Evolutionary conservation across 2,329 filamentous ascomycete species (phyloP).

Genomic region (Alternaria brassicicola): DNA sequence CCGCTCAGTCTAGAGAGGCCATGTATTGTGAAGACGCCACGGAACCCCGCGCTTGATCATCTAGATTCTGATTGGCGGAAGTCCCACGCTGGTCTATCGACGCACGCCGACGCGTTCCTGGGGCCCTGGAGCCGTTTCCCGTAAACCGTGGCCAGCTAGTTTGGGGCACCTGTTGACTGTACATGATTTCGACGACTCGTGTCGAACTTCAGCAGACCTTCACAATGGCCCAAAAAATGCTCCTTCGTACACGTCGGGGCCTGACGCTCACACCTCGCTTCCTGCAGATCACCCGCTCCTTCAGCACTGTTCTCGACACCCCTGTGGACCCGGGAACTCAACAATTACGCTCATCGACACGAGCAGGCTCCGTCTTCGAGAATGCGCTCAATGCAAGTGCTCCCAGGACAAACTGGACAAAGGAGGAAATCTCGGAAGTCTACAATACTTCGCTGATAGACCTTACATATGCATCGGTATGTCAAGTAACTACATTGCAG

Average conservation of each 20-base stretch:
- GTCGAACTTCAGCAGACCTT: constrained; percentile 1
- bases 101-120: constrained; percentile 10
- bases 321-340: constrained; percentile 35
- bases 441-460: constrained; percentile 84
- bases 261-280: neutral
- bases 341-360: constrained; percentile 21
- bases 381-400: constrained; percentile 64
- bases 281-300: constrained; percentile 17
- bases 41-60: constrained; percentile 8
- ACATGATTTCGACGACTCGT: neutral
- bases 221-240: constrained; percentile 11
- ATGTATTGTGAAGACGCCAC: constrained; percentile 5
- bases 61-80: constrained; percentile 4
- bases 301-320: constrained; percentile 44
- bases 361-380: constrained; percentile 33
- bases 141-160: constrained; percentile 2
- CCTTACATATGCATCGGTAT: constrained; percentile 73
- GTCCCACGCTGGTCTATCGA: constrained; percentile 7
- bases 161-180: neutral
- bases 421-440: constrained; percentile 78
- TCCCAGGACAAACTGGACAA: constrained; percentile 78
- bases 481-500: constrained; percentile 19
- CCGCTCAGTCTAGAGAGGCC: neutral
- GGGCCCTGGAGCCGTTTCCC: neutral
- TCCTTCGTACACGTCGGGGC: constrained; percentile 7